Evolutionary conservation across 2,329 filamentous ascomycete genomes (phyloP).

Genomic region (Rutstroemia sp.): DNA sequence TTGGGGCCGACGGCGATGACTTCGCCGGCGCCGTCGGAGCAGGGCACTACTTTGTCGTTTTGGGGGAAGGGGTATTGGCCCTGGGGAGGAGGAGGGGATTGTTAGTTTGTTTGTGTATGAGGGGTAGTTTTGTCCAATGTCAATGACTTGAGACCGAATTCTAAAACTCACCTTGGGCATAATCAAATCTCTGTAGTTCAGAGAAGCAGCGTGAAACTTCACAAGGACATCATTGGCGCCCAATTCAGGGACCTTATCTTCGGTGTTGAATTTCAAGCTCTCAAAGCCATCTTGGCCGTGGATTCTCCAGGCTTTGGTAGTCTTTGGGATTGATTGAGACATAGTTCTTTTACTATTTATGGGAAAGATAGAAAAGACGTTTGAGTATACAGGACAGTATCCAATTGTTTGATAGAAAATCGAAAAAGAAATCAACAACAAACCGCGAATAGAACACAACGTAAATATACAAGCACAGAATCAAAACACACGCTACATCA

Average conservation of each 20-base stretch:
- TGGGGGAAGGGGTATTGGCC: slow-evolving; percentile 25
- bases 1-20: slow-evolving; percentile 44
- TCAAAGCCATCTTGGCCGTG: slow-evolving; percentile 42
- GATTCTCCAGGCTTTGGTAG: slow-evolving; percentile 39
- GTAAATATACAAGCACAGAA: too few species aligned
- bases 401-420: not conserved
- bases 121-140: not conserved
- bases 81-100: not conserved
- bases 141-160: not conserved
- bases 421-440: not conserved
- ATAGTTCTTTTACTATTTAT: not conserved
- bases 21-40: slow-evolving; percentile 38
- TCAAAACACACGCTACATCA: too few species aligned
- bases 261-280: slow-evolving; percentile 35
- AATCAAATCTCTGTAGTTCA: slow-evolving; percentile 35
- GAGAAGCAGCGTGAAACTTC: slow-evolving; percentile 36
- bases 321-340: slow-evolving; percentile 24
- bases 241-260: slow-evolving; percentile 32
- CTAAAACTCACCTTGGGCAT: slow-evolving; percentile 27
- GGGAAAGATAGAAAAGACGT: not conserved
- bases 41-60: slow-evolving; percentile 25
- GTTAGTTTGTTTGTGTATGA: not conserved
- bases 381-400: not conserved
- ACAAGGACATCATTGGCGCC: slow-evolving; percentile 49
- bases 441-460: too few species aligned